A percentile compares a stretch with the other conserved stretches of the same genome.
phyloP scores from a whole-genome alignment of 1,139 yeast genomes.

The Yamadazyma friedrichii region DNA sequence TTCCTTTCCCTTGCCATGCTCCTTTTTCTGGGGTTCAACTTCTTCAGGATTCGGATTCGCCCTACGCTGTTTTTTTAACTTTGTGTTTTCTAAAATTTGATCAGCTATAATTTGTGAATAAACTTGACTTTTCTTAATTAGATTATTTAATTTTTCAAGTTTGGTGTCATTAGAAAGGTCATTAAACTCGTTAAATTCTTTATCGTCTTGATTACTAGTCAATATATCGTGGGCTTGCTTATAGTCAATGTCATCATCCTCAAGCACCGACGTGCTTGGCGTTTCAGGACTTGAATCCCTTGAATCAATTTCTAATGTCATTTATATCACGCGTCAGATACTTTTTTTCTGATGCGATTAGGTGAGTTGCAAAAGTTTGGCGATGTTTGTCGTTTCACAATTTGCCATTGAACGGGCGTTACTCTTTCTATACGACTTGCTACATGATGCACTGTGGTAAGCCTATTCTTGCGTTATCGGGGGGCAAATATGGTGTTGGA shows the following conservation, averaged over 20 bases:
- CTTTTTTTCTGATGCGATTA: not conserved
- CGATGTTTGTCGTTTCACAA: no score
- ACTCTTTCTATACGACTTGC: no score
- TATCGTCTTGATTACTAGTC: slow-evolving; percentile 1
- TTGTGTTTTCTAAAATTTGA: slow-evolving; percentile 50
- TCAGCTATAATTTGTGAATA: slow-evolving; percentile 83
- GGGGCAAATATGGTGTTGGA: no score
- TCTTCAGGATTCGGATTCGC: not conserved
- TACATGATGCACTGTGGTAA: no score
- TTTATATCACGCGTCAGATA: not conserved
- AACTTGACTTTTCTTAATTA: slow-evolving; percentile 80
- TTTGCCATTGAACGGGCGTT: no score
- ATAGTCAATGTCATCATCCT: slow-evolving; percentile 6
- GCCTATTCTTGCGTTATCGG: no score
- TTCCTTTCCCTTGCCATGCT: not conserved
- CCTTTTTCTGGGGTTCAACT: not conserved
- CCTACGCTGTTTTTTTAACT: slow-evolving; percentile 11
- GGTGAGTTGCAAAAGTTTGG: no score
- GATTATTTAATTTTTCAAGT: slow-evolving; percentile 60
- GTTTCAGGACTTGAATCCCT: slow-evolving; percentile 4
- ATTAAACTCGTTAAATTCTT: slow-evolving; percentile 41
- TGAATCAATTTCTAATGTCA: not conserved
- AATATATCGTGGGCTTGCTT: slow-evolving; percentile 1
- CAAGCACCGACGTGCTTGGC: not conserved
- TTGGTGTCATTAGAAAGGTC: slow-evolving; percentile 42